Evolutionary conservation across 2,329 filamentous ascomycete genomes (phyloP), one percentile per base, ranked within the genome.

Genomic region (Calonectria crousiana): DNA sequence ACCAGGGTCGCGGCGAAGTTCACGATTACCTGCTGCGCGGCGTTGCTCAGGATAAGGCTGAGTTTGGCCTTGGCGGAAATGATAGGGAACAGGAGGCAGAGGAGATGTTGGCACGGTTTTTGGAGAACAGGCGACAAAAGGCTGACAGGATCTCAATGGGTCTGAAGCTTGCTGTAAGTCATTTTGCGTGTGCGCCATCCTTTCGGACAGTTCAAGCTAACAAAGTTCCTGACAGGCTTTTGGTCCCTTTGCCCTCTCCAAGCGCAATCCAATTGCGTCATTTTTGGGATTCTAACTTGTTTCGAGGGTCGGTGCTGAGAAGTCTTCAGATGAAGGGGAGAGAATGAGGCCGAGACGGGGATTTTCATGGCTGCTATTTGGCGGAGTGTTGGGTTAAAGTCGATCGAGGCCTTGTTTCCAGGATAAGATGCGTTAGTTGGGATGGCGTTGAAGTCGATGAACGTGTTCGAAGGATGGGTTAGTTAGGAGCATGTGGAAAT

Each of bases 11-110:
- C n/a, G 67, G 67, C 1, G 71, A 73, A 9, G 67, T 53, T 2
- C 36, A 44, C 9, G 71, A 73, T 67, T 70, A 73, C 23, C 16
- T 73, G 18, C n/a, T 73, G 28, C 47, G 23, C 6, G 47, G 41
- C 2, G 34, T 67, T 34, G 49, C 26, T 4, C 44, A 65, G 28
- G 44, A 67, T 4, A 36, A 26, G 6, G 9, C 28, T 8, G 30
- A 34, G 8, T 13, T 34, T 11, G 20, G 30, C 18, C 23, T 36
- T 36, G 30, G 20, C 14, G 30, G 30, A 18, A 34, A 34, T 3
- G 28, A 56, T 1, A 34, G 10, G 13, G 32, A 58, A 6, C 53
- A 58, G 8, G 53, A 60, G 18, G 53, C 53, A 18, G 6, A 36
- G n/a, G 32, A 60, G 36, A 38, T 60, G 20, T 6, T 60, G 6